Percentiles rank a stretch among this genome's conserved stretches.
Evolutionary conservation across 257 asterid species (phyloP).

Genomic region (Jacaranda copaia): DNA sequence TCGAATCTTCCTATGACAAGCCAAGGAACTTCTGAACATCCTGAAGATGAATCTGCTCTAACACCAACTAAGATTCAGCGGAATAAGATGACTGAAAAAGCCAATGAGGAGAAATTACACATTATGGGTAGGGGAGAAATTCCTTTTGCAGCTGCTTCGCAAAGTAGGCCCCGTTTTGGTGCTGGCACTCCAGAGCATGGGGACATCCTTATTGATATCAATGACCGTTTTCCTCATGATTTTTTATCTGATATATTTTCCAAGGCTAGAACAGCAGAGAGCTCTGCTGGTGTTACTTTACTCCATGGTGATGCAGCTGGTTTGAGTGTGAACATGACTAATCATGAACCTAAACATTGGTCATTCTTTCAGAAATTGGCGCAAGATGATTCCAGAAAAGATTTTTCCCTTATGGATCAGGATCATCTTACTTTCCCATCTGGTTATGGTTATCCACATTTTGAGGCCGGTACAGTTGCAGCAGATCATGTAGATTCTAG

Average conservation of each 20-base stretch:
- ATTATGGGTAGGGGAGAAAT: constrained; percentile 45
- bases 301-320: constrained; percentile 67
- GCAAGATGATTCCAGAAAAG: constrained; percentile 67
- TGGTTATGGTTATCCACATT: constrained; percentile 58
- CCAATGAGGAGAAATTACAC: constrained; percentile 45
- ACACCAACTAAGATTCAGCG: constrained; percentile 41
- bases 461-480: constrained; percentile 48
- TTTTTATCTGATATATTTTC: constrained; percentile 84
- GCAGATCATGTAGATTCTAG: constrained; percentile 49
- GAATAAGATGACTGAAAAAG: constrained; percentile 47
- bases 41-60: constrained; percentile 47
- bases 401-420: constrained; percentile 93
- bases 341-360: constrained; percentile 86
- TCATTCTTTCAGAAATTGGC: constrained; percentile 82
- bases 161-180: constrained; percentile 47
- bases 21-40: no score
- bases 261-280: constrained; percentile 55
- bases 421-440: constrained; percentile 72
- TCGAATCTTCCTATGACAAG: background rate
- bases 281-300: constrained; percentile 45
- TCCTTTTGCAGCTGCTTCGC: constrained; percentile 45
- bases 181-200: constrained; percentile 55
- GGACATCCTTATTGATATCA: constrained; percentile 79
- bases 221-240: constrained; percentile 88
- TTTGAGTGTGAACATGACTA: constrained; percentile 70